Base-by-base conservation (phyloP, 768 basidiomycete genomes). In the Polyporus arcularius region DNA sequence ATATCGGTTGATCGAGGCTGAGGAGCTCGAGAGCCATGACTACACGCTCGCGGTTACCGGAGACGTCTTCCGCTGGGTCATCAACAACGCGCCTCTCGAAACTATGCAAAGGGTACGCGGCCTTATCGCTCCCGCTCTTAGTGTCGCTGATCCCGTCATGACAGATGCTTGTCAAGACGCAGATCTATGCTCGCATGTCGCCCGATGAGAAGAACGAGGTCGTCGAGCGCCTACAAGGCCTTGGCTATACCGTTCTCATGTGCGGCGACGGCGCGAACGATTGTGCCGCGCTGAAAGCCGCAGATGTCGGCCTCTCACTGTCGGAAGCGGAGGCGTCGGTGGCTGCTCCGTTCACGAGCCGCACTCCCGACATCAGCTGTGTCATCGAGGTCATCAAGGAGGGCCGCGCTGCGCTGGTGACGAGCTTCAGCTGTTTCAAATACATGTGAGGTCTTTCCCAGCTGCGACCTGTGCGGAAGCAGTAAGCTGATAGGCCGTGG, bases 241-340 rank as follows among this genome's bases (percentile, higher is more conserved):
- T 99, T 26, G 97, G 96, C 10, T 99, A 98, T 72, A 96, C 91
- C 0, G 97, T 98, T 14, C 82, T 96, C 10, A 98, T 98, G 89
- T 98, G 97, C 67, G 97, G 97, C 38, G 97, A 99, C 70, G 97
- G 97, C 43, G 97, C 97, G 2, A 99, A 99, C 70, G 97, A 99
- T 71, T 98, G 97, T 70, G 95, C 96, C 28, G 97, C 97, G 10
- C 81, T 99, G 66, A 99, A 98, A 75, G 96, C 97, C 4, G 97
- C 97, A 6, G 97, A 99, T 70, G 96, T 99, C 42, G 97, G 97
- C 0, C 85, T 99, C 49, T 97, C 95, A 2, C 75, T 99, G 12
- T 98, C 96, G 0, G 97, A 99, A 71, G 97, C 97, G 0, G 97
- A 99, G 75, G 97, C 97, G 6, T 96, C 94, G 41, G 96, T 99